These are phyloP conservation scores for Phaeolepiota aurea DNA, from an alignment of 768 basidiomycete species.

Conservation along the genomic window DNA sequence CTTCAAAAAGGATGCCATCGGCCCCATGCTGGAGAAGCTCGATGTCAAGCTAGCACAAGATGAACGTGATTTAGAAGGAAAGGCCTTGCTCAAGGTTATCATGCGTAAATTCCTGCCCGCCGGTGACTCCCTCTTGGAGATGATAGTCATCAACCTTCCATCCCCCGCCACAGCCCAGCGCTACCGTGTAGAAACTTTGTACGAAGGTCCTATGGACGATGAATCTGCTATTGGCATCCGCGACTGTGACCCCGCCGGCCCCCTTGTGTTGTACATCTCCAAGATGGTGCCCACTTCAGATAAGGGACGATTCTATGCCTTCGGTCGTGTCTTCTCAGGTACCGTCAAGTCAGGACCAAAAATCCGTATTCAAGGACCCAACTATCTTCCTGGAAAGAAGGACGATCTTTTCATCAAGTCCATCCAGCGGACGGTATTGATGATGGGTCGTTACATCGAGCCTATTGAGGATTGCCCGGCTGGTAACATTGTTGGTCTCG, in stretches of 20 bases:
- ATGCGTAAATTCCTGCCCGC: conserved; percentile 99
- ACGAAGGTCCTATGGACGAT: conserved; percentile 99
- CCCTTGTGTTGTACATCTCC: conserved; percentile 96
- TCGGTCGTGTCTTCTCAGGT: conserved; percentile 99
- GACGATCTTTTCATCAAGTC: conserved; percentile 97
- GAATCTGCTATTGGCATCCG: conserved; percentile 98
- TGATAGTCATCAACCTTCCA: conserved; percentile 99
- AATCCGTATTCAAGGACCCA: conserved; percentile 98
- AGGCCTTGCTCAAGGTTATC: conserved; percentile 90
- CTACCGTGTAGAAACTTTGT: conserved; percentile 98
- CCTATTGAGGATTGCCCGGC: conserved; percentile 99
- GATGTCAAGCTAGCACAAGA: conserved; percentile 83
- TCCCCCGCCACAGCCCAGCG: conserved; percentile 95
- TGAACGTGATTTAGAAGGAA: conserved; percentile 92
- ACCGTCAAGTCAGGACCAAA: conserved; percentile 96
- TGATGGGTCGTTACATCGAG: conserved; percentile 99
- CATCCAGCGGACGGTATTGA: conserved; percentile 96
- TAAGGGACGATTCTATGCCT: conserved; percentile 99
- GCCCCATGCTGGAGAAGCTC: conserved; percentile 89
- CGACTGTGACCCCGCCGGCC: conserved; percentile 94
- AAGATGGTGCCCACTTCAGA: conserved; percentile 99
- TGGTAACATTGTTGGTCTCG: conserved; percentile 98
- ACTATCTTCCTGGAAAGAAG: conserved; percentile 98
- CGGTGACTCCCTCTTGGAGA: conserved; percentile 96
- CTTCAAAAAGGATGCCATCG: conserved; percentile 90